Evolutionary conservation across 148 eudicot genomes (phyloP).

Genomic region (Fallopia convolvulus): DNA sequence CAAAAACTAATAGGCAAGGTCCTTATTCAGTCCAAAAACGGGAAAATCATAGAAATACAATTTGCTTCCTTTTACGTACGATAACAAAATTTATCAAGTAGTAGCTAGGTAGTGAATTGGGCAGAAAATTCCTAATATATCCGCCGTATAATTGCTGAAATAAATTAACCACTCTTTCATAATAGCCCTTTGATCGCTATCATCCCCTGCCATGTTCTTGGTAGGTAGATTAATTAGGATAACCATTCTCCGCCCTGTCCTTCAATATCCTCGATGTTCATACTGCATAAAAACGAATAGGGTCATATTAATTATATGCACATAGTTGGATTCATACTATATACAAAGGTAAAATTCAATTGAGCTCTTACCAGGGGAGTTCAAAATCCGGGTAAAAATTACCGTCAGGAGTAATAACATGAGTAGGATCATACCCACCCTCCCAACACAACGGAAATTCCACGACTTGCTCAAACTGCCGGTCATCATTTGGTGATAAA

Average conservation of each 20-base stretch:
- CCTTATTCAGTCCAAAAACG: not conserved
- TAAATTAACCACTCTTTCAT: not conserved
- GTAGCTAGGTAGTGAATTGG: not conserved
- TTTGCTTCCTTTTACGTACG: not conserved
- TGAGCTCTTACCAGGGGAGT: not conserved
- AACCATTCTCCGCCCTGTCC: conserved; percentile 4
- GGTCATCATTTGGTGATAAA: not conserved
- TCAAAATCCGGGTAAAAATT: not conserved
- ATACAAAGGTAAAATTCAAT: not conserved
- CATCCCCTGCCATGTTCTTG: not conserved
- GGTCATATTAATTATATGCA: no score
- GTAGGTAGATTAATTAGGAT: not conserved
- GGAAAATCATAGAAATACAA: not conserved
- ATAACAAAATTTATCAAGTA: not conserved
- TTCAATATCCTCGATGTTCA: conserved; percentile 1
- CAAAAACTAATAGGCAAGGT: not conserved
- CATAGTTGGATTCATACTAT: no score
- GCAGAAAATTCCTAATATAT: conserved; percentile 4
- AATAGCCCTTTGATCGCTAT: not conserved
- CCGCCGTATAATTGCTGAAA: not conserved
- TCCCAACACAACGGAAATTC: not conserved
- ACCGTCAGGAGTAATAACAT: not conserved
- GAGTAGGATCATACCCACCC: not conserved
- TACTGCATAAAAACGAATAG: not conserved
- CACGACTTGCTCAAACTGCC: not conserved